A percentile compares a stretch with the other conserved stretches of the same genome.
Evolutionary conservation across 805 yeast species (phyloP).

Genomic region (Metschnikowia chrysomelidarum): DNA sequence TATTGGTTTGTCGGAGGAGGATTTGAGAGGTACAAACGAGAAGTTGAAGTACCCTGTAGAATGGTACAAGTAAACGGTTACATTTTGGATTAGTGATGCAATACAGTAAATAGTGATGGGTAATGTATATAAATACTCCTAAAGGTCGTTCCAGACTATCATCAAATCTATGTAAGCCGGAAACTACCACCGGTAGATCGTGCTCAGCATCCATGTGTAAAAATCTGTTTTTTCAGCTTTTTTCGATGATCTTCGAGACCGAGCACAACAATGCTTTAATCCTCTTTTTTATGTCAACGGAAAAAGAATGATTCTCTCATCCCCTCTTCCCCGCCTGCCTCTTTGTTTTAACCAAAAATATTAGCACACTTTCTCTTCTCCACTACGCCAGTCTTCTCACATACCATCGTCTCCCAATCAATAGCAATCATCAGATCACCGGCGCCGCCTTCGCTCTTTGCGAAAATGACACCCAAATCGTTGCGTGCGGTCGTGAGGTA

Average conservation of each 20-base stretch:
- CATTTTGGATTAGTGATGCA: too few species aligned
- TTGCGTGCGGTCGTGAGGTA: conserved; percentile 86
- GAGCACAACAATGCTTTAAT: too few species aligned
- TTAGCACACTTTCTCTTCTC: conserved; percentile 91
- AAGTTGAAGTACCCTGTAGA: conserved; percentile 27
- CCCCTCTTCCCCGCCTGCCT: neutral
- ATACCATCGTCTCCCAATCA: conserved; percentile 95
- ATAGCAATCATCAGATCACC: conserved; percentile 83
- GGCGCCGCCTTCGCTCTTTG: conserved; percentile 62
- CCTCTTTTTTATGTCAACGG: neutral
- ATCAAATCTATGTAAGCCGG: too few species aligned
- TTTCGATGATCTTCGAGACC: too few species aligned
- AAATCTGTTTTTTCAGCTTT: too few species aligned
- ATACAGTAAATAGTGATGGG: too few species aligned
- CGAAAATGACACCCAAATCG: conserved; percentile 92
- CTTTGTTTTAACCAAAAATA: conserved; percentile 47
- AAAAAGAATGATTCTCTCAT: neutral
- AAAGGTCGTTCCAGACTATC: too few species aligned
- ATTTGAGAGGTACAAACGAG: conserved; percentile 53
- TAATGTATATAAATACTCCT: too few species aligned
- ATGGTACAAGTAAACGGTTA: conserved; percentile 14
- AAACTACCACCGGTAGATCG: too few species aligned
- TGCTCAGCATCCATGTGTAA: too few species aligned
- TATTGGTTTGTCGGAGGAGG: conserved; percentile 81
- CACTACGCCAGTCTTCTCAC: conserved; percentile 66